These are phyloP conservation scores for Infundibulicybe gibba DNA, from an alignment of 768 basidiomycete genomes.

Conservation along the genomic window DNA sequence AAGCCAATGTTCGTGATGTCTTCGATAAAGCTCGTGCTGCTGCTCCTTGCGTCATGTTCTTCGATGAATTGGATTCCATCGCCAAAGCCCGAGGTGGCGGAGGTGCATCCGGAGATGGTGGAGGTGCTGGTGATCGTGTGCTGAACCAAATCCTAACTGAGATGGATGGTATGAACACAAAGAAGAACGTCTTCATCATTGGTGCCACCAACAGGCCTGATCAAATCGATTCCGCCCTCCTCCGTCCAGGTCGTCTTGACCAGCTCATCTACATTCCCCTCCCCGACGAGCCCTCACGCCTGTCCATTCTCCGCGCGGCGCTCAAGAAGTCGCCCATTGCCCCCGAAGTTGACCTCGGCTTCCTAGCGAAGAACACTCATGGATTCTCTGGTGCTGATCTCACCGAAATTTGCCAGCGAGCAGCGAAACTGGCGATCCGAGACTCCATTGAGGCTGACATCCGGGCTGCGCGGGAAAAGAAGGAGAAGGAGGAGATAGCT, in stretches of 20 bases:
- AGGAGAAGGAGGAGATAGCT: slow-evolving; percentile 69
- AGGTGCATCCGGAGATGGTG: slow-evolving; percentile 77
- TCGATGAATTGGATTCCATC: slow-evolving; percentile 98
- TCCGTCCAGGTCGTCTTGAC: slow-evolving; percentile 97
- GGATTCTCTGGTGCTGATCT: slow-evolving; percentile 99
- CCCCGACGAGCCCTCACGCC: slow-evolving; percentile 88
- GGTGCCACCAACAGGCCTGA: slow-evolving; percentile 97
- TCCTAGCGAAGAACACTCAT: slow-evolving; percentile 89
- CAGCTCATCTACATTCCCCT: slow-evolving; percentile 99
- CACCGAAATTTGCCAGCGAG: slow-evolving; percentile 98
- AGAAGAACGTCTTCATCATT: slow-evolving; percentile 99
- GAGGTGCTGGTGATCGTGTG: slow-evolving; percentile 97
- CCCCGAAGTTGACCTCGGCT: slow-evolving; percentile 75
- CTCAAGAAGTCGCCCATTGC: slow-evolving; percentile 92
- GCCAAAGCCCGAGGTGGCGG: slow-evolving; percentile 95
- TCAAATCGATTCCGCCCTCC: slow-evolving; percentile 89
- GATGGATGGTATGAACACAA: slow-evolving; percentile 98
- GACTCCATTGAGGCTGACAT: slow-evolving; percentile 95
- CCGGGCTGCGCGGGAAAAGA: slow-evolving; percentile 69
- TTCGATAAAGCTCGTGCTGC: slow-evolving; percentile 99
- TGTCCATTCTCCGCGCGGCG: slow-evolving; percentile 87
- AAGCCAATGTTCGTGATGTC: slow-evolving; percentile 98
- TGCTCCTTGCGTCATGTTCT: slow-evolving; percentile 99
- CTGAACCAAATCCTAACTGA: slow-evolving; percentile 96
- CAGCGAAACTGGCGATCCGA: slow-evolving; percentile 95